Base-by-base conservation (phyloP, 257 asterid species). In the Nicotiana attenuata region DNA sequence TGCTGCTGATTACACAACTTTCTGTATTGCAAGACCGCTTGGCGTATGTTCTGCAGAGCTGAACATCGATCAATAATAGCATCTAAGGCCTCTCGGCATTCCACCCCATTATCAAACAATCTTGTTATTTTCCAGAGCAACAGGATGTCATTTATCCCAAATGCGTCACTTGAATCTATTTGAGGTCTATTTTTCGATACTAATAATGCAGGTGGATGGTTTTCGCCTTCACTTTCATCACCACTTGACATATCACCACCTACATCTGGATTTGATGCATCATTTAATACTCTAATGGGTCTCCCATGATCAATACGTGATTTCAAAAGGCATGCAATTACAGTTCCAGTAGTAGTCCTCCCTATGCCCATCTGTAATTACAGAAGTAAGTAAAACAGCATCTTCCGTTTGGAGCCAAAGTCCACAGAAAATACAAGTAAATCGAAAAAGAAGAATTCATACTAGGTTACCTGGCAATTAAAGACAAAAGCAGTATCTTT, bases 341-440 rank as follows among this genome's bases (percentile, higher is more conserved):
- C 99, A 77, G 99, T 96, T 76, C 99, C 99, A 33, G 97, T 92
- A 68, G 98, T 96, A 80, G 98, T 96, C 92, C 99, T 91, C 80
- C 98, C 99, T 76, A 93, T 94, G 73, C 99, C 99, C 98, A 96
- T 96, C 97, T 96, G 33, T 41, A 35, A 35, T 59, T 60, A 7
- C 76, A 83, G 53, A 81, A 33, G 60, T 53, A 84, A 71, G 41
- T 38, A 33, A 41, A 63, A 81, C 60, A 78, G 17, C 56, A 50
- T 47, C 60, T 19, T 41, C 52, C 19, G 29, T 7, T 65, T 59
- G 61, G 55, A 65, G 29, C 71, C 28, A 71, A 10, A 77, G 15
- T 47, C 24, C 47, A 61, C n/a, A 29, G 8, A 9, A 28, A 82
- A 28, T 13, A 38, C 63, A 57, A 69, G 26, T 81, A 80, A 86